Percentiles rank a stretch among this genome's conserved stretches.
phyloP scores from a whole-genome alignment of 179 eudicot genomes.

The Spinacia oleracea region DNA sequence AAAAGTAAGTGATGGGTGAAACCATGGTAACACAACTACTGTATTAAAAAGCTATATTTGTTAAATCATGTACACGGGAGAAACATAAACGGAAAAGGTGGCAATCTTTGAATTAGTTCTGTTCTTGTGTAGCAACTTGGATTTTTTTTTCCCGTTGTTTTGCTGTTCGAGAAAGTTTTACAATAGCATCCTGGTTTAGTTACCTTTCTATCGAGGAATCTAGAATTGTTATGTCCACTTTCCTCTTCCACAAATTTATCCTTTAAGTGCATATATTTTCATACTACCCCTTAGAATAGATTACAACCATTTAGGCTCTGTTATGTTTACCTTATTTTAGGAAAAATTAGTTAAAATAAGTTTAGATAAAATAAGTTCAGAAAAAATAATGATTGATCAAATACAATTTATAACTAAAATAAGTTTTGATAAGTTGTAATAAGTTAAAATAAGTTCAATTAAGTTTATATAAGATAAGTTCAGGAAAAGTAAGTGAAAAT shows the following conservation, averaged over 20 bases:
- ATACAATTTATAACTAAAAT: no score
- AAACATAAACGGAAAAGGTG: not conserved
- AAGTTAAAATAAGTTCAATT: no score
- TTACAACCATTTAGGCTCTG: no score
- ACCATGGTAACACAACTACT: not conserved
- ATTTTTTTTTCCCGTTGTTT: not conserved
- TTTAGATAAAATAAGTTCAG: no score
- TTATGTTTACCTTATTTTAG: no score
- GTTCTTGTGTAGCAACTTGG: not conserved
- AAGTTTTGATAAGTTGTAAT: no score
- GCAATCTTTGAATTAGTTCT: not conserved
- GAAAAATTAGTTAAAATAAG: no score
- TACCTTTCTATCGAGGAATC: not conserved
- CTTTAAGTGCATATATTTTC: not conserved
- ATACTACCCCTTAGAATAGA: not conserved
- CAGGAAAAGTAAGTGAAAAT: no score
- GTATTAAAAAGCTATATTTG: not conserved
- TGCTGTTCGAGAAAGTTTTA: not conserved
- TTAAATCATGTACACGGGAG: no score
- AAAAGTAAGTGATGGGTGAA: no score
- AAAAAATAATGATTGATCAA: no score
- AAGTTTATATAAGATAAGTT: no score
- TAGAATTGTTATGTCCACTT: not conserved
- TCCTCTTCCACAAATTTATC: not conserved
- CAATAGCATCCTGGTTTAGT: not conserved